Evolutionary conservation across 495 filamentous ascomycete species (phyloP), one percentile per base, ranked within the genome.

Genomic region (Lophiostoma macrostomum): DNA sequence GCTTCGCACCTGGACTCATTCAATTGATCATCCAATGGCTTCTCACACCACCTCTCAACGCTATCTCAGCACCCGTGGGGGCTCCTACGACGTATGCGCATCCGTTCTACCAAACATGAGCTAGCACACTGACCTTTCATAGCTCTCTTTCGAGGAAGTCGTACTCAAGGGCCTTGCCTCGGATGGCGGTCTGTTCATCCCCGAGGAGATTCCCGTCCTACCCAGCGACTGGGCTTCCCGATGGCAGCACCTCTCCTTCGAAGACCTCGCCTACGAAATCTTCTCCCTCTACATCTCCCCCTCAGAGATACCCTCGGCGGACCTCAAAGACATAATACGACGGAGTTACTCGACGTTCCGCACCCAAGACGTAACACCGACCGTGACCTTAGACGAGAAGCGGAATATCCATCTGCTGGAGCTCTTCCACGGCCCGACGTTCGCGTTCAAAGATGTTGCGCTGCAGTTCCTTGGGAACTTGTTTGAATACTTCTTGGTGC

Each of bases 341-440:
- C 76, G 79, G 23, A 87, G 82, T 50, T 98, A 97, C 66, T 81
- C 85, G 5, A 91, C 88, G 14, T 98, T 98, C 77, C 85, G 91
- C 27, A 74, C 79, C 31, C 67, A 77, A 10, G 80, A 91, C 12
- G 77, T 85, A 32, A 86, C 87, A 1, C 91, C 93, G 0, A 64
- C 88, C 11, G 77, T 87, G 31, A 75, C 82, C 8, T 76, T 95
- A 23, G 70, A 85, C 45, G 64, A 73, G 16, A 71, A 85, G 50
- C 78, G 80, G 58, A 82, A 88, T 65, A 67, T 96, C 7, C 77
- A 95, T 66, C 71, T 97, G 10, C 82, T 97, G 10, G 93, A 98
- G 70, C 83, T 98, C 10, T 98, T 96, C 78, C 91, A 97, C 67
- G 93, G 93, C n/a, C 91, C 90, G 1, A 96, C 81, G n/a, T 95